phyloP scores from a whole-genome alignment of 306 rosid genomes.

The Acmispon strigosus region DNA sequence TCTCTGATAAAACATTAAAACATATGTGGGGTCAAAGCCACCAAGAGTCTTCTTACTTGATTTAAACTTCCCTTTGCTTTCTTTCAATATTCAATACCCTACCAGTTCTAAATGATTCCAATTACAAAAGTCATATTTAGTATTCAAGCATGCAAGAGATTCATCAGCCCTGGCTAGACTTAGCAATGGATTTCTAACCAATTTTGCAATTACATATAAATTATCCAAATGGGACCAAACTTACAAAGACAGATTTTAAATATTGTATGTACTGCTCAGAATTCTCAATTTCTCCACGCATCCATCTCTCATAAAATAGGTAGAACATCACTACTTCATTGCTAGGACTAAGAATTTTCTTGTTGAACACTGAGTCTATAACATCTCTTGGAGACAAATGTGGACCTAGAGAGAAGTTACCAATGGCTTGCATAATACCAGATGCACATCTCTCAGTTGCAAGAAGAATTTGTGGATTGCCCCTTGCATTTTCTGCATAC shows the following conservation, averaged over 20 bases:
- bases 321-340: conserved; percentile 59
- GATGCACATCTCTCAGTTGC: conserved; percentile 79
- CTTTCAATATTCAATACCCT: not conserved
- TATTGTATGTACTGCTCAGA: conserved; percentile 38
- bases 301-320: conserved; percentile 73
- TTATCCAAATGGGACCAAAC: conserved; percentile 20
- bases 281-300: conserved; percentile 50
- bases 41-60: not conserved
- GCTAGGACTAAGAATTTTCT: conserved; percentile 27
- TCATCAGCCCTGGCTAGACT: conserved; percentile 17
- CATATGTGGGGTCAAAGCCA: not conserved
- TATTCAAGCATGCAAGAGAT: not conserved
- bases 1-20: too few relatives aligned
- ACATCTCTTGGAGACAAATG: conserved; percentile 68
- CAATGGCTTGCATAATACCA: conserved; percentile 74
- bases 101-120: not conserved
- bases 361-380: conserved; percentile 27
- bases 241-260: conserved; percentile 52
- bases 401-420: conserved; percentile 58
- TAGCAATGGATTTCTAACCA: not conserved
- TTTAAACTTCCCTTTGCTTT: not conserved
- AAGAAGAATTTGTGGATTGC: conserved; percentile 38
- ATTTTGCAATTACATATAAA: not conserved
- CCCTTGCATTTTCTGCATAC: conserved; percentile 46
- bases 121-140: not conserved